Base-by-base conservation (phyloP, 805 yeast species). In the Sugiyamaella smithiae region DNA sequence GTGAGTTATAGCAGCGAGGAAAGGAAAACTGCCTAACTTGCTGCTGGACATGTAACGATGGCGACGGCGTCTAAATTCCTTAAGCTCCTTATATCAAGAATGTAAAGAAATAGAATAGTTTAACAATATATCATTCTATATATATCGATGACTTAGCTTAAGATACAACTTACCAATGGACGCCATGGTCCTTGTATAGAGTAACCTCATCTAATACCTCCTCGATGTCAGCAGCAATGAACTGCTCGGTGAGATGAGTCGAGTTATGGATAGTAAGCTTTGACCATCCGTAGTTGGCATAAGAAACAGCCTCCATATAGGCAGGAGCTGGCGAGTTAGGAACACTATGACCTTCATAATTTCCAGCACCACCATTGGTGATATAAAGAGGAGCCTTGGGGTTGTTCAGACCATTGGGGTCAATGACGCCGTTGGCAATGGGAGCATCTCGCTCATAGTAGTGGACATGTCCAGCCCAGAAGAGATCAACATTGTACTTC, bases 321-420 rank as follows among this genome's bases (percentile, higher is more conserved):
- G 50, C 48, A 5, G 43, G 51, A 4, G 23, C 36, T 4, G 49
- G 32, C 3, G 44, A 41, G 22, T 46, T 42, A n/a, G 49, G 44
- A 25, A 23, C 26, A 25, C 56, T 51, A 11, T 53, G 48, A 3
- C 65, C 66, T 33, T 62, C 61, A 48, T 56, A 62, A 48, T 60
- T 62, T 4, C 65, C 65, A 19, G 58, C 64, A n/a, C 58, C 58
- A 19, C 65, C 65, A 42, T 52, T 58, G 22, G 57, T 49, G 44
- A 61, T 62, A 50, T 61, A 60, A 61, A 59, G 54, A 9, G 65
- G 65, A 14, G 65, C 55, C 12, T 49, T 46, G 12, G 65, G 65
- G 43, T 61, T 62, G 50, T 62, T 49, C 40, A 58, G 51, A 24
- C 60, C 62, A 37, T 59, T 59, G n/a, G 66, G 63, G 32, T 61